phyloP scores from a whole-genome alignment of 2,329 filamentous ascomycete genomes.

The Fusarium sp. region DNA sequence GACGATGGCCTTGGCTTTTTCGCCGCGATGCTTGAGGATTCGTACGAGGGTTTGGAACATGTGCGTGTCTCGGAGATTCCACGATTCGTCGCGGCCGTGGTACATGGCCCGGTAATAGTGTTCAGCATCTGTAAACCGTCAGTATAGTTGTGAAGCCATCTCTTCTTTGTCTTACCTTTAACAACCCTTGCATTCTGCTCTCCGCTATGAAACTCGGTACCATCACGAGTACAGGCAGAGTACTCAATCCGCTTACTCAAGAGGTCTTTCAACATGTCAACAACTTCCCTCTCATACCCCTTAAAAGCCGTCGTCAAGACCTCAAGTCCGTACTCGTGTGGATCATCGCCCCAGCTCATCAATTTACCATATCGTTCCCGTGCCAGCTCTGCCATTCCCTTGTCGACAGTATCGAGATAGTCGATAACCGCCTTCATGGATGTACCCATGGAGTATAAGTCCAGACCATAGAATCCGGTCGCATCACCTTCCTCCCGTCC shows the following conservation, averaged over 20 bases:
- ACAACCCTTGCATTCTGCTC: constrained; percentile 33
- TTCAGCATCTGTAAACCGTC: constrained; percentile 17
- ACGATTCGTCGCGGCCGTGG: constrained; percentile 25
- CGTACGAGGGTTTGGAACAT: constrained; percentile 29
- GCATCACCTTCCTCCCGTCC: constrained; percentile 6
- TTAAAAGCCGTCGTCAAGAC: constrained; percentile 24
- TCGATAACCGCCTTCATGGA: constrained; percentile 30
- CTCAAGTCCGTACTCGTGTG: constrained; percentile 31
- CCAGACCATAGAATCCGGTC: constrained; percentile 23
- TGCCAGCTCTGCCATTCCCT: constrained; percentile 29
- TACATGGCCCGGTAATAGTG: constrained; percentile 34
- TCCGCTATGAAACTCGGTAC: constrained; percentile 24
- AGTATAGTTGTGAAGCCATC: too few species aligned
- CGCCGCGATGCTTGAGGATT: constrained; percentile 26
- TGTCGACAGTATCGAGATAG: constrained; percentile 29
- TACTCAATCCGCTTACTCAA: constrained; percentile 21
- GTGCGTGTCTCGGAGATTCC: constrained; percentile 30
- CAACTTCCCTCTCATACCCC: constrained; percentile 20
- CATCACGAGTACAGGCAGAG: constrained; percentile 8
- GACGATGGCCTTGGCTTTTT: constrained; percentile 24
- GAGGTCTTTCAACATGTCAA: constrained; percentile 23
- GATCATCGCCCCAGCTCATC: constrained; percentile 28
- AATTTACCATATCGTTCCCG: constrained; percentile 18
- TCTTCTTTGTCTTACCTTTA: not conserved
- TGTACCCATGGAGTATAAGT: constrained; percentile 29